Evolutionary conservation across 495 filamentous ascomycete genomes (phyloP).

Genomic region (Poronia punctata): DNA sequence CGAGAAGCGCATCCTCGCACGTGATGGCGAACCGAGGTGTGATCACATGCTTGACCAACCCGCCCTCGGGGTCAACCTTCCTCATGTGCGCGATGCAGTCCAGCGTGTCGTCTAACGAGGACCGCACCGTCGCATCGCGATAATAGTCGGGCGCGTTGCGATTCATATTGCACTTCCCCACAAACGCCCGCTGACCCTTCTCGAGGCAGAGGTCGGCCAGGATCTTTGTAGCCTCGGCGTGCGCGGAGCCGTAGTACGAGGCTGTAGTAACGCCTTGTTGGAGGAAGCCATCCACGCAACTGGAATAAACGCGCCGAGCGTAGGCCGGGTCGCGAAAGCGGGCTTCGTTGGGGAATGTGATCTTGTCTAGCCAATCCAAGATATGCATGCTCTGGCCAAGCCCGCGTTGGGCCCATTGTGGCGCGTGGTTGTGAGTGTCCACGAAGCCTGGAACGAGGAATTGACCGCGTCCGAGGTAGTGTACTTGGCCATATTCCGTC

Average conservation of each 20-base stretch:
- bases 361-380: slow-evolving; percentile 51
- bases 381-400: slow-evolving; percentile 51
- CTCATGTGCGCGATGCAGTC: slow-evolving; percentile 45
- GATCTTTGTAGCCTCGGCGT: slow-evolving; percentile 50
- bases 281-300: slow-evolving; percentile 50
- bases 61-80: slow-evolving; percentile 30
- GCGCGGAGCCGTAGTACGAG: slow-evolving; percentile 56
- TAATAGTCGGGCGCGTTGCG: slow-evolving; percentile 56
- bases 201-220: slow-evolving; percentile 51
- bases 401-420: slow-evolving; percentile 56
- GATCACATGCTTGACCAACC: slow-evolving; percentile 49
- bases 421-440: slow-evolving; percentile 61
- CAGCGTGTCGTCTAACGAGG: slow-evolving; percentile 46
- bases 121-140: slow-evolving; percentile 39
- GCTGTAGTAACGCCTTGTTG: slow-evolving; percentile 61
- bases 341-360: slow-evolving; percentile 59
- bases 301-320: slow-evolving; percentile 44
- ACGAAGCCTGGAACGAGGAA: slow-evolving; percentile 57
- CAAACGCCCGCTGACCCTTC: slow-evolving; percentile 55
- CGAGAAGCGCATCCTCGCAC: slow-evolving; percentile 46
- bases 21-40: slow-evolving; percentile 61
- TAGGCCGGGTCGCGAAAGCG: slow-evolving; percentile 47
- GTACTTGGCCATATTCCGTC: slow-evolving; percentile 16
- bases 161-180: slow-evolving; percentile 63
- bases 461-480: slow-evolving; percentile 38